Conservation (phyloP, 1,284 basidiomycete species). For the Peniophora sp. region DNA sequence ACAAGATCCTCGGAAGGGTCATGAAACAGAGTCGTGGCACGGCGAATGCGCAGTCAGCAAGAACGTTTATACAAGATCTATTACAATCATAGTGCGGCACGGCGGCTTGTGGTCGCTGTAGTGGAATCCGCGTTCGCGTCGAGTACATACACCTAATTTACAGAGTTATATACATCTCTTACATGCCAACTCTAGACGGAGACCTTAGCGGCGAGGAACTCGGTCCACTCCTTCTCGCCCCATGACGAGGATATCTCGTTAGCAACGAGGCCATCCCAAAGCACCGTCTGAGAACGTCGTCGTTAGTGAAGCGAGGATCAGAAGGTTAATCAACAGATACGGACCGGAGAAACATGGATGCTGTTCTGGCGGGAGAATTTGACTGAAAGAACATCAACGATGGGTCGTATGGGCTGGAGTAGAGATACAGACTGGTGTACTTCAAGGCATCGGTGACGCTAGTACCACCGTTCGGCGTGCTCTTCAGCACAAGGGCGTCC, state of each 20-base stretch:
- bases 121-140: constrained; percentile 3
- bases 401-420: too few relatives aligned
- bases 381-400: constrained; percentile 47
- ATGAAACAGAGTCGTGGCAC: constrained; percentile 82
- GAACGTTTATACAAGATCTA: constrained; percentile 36
- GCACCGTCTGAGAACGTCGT: constrained; percentile 37
- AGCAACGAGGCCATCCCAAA: constrained; percentile 82
- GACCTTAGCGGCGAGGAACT: constrained; percentile 70
- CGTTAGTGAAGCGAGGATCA: too few relatives aligned
- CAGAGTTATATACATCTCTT: neutral
- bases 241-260: constrained; percentile 79
- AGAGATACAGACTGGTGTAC: constrained; percentile 58
- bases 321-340: too few relatives aligned
- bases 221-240: constrained; percentile 78
- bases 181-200: constrained; percentile 20
- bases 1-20: constrained; percentile 83
- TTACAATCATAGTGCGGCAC: neutral
- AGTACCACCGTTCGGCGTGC: constrained; percentile 65
- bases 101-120: too few relatives aligned
- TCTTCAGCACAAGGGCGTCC: constrained; percentile 59
- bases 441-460: constrained; percentile 80
- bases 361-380: constrained; percentile 89
- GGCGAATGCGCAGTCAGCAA: constrained; percentile 58
- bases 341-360: constrained; percentile 78
- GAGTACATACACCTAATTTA: neutral